Conservation (phyloP, 495 filamentous ascomycete species). For the Hypoxylon perforatum region DNA sequence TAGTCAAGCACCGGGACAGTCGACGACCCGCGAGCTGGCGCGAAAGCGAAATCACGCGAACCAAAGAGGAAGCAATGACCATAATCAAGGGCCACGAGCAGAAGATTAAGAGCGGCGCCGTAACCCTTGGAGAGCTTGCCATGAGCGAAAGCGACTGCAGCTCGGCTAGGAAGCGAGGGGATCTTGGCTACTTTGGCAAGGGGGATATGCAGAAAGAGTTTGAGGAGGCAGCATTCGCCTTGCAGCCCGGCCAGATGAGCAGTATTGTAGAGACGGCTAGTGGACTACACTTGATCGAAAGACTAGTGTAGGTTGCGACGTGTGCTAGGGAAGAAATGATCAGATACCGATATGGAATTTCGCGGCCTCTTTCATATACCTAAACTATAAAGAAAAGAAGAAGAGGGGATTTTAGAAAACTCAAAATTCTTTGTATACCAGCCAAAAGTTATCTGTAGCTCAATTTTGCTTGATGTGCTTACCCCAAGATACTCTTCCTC, state of each 20-base stretch:
- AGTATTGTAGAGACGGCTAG: slow-evolving; percentile 90
- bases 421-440: not conserved
- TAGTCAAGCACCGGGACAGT: slow-evolving; percentile 92
- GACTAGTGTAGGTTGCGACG: slow-evolving; percentile 36
- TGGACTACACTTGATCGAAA: slow-evolving; percentile 93
- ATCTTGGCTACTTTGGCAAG: slow-evolving; percentile 92
- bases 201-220: slow-evolving; percentile 99
- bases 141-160: slow-evolving; percentile 92
- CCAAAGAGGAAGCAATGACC: slow-evolving; percentile 83
- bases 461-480: not conserved
- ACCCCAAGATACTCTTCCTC: too few species aligned
- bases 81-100: slow-evolving; percentile 79
- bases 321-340: not conserved
- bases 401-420: not conserved
- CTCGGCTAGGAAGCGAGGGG: slow-evolving; percentile 91
- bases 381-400: not conserved
- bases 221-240: slow-evolving; percentile 89
- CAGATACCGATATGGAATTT: not conserved
- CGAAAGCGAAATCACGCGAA: slow-evolving; percentile 85
- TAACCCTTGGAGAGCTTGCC: slow-evolving; percentile 81
- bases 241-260: slow-evolving; percentile 87
- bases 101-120: slow-evolving; percentile 75
- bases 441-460: not conserved
- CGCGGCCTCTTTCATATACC: not conserved
- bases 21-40: slow-evolving; percentile 92